Base-by-base conservation (phyloP, 106 monocot species). In the Dendrobium nobile region DNA sequence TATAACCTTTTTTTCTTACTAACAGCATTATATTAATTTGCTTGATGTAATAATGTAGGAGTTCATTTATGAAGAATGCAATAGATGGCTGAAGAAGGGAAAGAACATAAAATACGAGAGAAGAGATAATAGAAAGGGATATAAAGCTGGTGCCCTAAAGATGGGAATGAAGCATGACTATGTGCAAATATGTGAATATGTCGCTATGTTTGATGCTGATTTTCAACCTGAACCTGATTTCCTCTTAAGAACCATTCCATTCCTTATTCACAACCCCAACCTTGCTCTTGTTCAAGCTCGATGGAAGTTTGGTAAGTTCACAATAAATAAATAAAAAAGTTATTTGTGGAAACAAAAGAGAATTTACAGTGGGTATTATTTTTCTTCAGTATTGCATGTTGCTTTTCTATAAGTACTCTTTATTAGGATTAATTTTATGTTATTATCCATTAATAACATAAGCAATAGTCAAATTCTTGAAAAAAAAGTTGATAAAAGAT, bases 121-220 rank as follows among this genome's bases (percentile, higher is more conserved):
- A 3, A 72, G 90, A n/a, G 74, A 78, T 40, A 90, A 90, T 40
- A 83, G 90, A 33, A 72, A 80, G 17, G 90, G 90, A 11, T 90
- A 90, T 72, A 90, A 90, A 73, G 87, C 90, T 22, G 90, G 90
- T 19, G 90, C 87, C 0, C 80, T 90, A 10, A 87, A 82, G 55
- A 73, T 82, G 59, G 90, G 87, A 37, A 85, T 90, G 90, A 73
- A 79, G 64, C 64, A 85, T 59, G n/a, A 27, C 47, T 90, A 90
- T 45, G 87, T 84, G 2, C 47, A 81, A 5, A 27, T 41, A 0
- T 90, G 90, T 64, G 90, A 91, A 24, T 88, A 81, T 55, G 72
- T 91, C 19, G 88, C 86, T 42, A 85, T 91, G 43, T 91, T 91
- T 47, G 90, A 90, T 68, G 90, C 90, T 15, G 90, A 90, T 73